Evolutionary conservation across 106 monocot species (phyloP), one percentile per base, ranked within the genome.

Genomic region (Dioscorea alata): DNA sequence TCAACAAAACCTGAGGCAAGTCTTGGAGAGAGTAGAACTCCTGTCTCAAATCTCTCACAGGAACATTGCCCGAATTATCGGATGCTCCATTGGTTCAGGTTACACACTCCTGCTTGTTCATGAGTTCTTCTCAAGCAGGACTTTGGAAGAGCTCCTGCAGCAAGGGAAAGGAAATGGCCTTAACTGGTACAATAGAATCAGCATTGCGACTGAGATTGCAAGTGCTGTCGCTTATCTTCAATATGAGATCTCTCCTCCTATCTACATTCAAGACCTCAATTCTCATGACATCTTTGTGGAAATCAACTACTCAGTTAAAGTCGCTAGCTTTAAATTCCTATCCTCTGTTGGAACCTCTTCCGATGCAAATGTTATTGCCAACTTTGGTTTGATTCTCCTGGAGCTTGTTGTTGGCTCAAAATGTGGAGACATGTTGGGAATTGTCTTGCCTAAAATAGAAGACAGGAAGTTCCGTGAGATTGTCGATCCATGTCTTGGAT

Each of bases 201-300:
- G 75, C 35, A 85, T 94, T 33, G 90, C 82, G 8, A 70, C 78
- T 18, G 90, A 94, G 63, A 64, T 88, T 42, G 94, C 94, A 33
- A 79, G 74, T 53, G 82, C 79, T 28, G 65, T 94, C 19, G 59
- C 82, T n/a, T 83, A 85, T 65, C 69, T 94, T 49, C 87, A 88
- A 59, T 76, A 67, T 17, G 72, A 88, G 21, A 32, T 82, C 31
- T 66, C 74, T 24, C 83, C 79, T 34, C 75, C 85, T 4, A 69
- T 83, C 33, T 77, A 75, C 67, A 63, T 85, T 6, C 57, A 79
- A 23, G 75, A 75, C 61, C 68, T 94, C 69, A 87, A 76, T 33
- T 79, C 88, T 4, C 79, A 72, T 49, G 94, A 90, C 25, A 81
- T 94, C 22, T 76, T 79, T 53, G 21, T 94, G 8, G 76, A 67